A percentile compares a stretch with the other conserved stretches of the same genome.
phyloP scores from a whole-genome alignment of 2,329 filamentous ascomycete species.

The Penicillium capsulatum region DNA sequence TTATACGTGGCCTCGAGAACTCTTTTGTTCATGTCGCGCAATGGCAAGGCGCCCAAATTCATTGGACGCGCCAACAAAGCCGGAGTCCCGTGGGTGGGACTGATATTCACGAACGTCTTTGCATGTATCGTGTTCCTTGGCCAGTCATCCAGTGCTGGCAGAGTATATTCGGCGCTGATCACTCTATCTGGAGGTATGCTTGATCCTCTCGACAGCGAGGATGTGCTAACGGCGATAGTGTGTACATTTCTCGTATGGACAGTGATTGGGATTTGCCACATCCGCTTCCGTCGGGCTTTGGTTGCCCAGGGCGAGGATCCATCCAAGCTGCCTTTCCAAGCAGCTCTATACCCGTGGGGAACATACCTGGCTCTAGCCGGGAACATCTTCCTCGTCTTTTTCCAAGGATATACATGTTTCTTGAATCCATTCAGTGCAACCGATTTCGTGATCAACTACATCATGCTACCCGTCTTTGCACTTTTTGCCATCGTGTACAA shows the following conservation, averaged over 20 bases:
- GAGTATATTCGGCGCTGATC: constrained; percentile 30
- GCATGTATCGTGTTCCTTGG: constrained; percentile 45
- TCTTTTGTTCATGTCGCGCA: constrained; percentile 70
- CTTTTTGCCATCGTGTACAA: constrained; percentile 49
- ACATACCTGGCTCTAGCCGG: constrained; percentile 46
- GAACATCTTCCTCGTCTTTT: constrained; percentile 50
- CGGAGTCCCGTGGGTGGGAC: constrained; percentile 57
- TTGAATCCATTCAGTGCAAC: constrained; percentile 49
- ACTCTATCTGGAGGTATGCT: constrained; percentile 33
- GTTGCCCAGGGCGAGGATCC: constrained; percentile 35
- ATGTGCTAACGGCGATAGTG: constrained; percentile 18
- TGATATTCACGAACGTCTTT: constrained; percentile 66
- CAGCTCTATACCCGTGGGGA: constrained; percentile 50
- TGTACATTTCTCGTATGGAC: constrained; percentile 42
- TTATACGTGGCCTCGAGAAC: constrained; percentile 76
- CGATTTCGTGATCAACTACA: constrained; percentile 54
- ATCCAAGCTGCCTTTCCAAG: constrained; percentile 47
- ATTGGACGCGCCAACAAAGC: constrained; percentile 63
- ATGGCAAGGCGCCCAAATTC: constrained; percentile 65
- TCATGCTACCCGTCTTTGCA: constrained; percentile 50
- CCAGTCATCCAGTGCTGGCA: constrained; percentile 29
- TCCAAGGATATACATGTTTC: constrained; percentile 53
- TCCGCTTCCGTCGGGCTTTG: constrained; percentile 41
- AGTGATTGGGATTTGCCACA: constrained; percentile 40
- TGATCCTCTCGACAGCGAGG: not conserved